These are phyloP conservation scores for Sporothrix phasma DNA, from an alignment of 2,329 filamentous ascomycete genomes.

Conservation along the genomic window DNA sequence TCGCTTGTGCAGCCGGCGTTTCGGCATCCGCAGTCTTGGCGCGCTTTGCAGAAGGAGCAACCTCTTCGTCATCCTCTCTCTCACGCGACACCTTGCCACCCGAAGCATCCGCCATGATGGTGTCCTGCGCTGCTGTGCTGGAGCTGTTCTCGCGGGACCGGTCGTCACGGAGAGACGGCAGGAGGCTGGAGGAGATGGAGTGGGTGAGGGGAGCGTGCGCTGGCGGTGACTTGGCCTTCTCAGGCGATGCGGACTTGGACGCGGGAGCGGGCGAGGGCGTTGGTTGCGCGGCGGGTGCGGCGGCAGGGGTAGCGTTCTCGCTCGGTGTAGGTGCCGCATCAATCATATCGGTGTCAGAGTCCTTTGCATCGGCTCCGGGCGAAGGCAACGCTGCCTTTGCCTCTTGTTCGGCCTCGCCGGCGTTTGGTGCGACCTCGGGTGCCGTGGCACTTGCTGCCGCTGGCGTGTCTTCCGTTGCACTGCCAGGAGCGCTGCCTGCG, in stretches of 20 bases:
- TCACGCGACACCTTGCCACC: slow-evolving; percentile 58
- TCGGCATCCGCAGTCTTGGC: slow-evolving; percentile 49
- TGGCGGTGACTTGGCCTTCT: slow-evolving; percentile 8
- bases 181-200: slow-evolving; percentile 14
- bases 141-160: slow-evolving; percentile 25
- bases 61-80: slow-evolving; percentile 61
- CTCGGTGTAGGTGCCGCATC: slow-evolving; percentile 16
- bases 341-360: slow-evolving; percentile 23
- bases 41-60: slow-evolving; percentile 67
- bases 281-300: neutral
- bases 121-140: slow-evolving; percentile 27
- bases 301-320: neutral
- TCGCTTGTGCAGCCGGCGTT: slow-evolving; percentile 14
- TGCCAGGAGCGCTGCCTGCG: neutral
- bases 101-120: slow-evolving; percentile 35
- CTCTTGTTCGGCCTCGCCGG: neutral
- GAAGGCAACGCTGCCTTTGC: neutral
- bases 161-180: slow-evolving; percentile 23
- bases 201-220: neutral
- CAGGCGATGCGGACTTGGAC: neutral
- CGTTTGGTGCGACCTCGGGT: neutral
- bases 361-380: neutral
- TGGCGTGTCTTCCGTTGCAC: neutral
- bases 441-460: neutral
- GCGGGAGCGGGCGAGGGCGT: neutral